Evolutionary conservation across 352 stramenopile genomes (phyloP).

Genomic region (Globisporangium polare): DNA sequence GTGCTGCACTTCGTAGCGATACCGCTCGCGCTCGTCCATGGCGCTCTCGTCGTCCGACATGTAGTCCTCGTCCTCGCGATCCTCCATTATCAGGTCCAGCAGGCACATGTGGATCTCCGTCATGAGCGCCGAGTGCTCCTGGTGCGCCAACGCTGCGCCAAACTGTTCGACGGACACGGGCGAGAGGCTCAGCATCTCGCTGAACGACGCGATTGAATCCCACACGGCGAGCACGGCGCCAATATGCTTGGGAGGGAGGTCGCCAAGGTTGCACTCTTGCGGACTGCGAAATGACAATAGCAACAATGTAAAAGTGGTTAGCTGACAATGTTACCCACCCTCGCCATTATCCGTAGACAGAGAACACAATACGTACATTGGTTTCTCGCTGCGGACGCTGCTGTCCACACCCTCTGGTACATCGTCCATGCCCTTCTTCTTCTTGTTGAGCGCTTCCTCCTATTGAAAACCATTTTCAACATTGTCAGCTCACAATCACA

Average conservation of each 20-base stretch:
- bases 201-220: constrained; percentile 80
- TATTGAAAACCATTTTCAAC: not conserved
- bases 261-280: constrained; percentile 44
- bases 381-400: constrained; percentile 41
- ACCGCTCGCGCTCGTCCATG: constrained; percentile 78
- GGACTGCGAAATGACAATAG: constrained; percentile 24
- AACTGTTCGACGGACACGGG: constrained; percentile 69
- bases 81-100: constrained; percentile 74
- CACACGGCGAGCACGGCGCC: constrained; percentile 65
- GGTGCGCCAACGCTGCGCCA: constrained; percentile 35
- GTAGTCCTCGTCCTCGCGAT: constrained; percentile 85
- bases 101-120: constrained; percentile 85
- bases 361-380: constrained; percentile 38
- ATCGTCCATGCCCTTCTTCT: constrained; percentile 58
- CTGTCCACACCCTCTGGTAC: constrained; percentile 39
- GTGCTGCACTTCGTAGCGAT: constrained; percentile 78
- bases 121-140: constrained; percentile 43
- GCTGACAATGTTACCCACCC: not conserved
- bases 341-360: not conserved
- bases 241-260: constrained; percentile 40
- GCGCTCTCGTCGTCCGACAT: constrained; percentile 77
- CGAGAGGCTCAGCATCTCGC: constrained; percentile 52
- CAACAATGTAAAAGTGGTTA: not conserved
- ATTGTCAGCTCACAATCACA: not conserved
- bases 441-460: constrained; percentile 82